phyloP scores from a whole-genome alignment of 495 filamentous ascomycete genomes.

The Penicillium bialowiezense region DNA sequence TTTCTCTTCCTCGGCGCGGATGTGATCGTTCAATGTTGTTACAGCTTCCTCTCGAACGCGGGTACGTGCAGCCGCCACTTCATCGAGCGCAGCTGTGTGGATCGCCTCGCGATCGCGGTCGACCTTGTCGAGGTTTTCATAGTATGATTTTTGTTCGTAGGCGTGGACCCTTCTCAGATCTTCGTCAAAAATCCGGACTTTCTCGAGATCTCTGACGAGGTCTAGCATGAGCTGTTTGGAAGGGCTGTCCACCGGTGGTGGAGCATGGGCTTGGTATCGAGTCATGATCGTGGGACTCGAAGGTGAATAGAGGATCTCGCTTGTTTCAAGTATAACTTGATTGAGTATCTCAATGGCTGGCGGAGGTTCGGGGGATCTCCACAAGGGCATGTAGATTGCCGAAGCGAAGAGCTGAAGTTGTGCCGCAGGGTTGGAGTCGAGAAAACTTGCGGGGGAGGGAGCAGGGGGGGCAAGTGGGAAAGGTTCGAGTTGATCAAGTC shows the following conservation, averaged over 20 bases:
- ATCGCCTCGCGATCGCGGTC: slow-evolving; percentile 41
- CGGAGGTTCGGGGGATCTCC: too few species aligned
- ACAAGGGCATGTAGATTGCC: too few species aligned
- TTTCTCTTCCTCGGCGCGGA: slow-evolving; percentile 37
- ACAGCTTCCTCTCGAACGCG: slow-evolving; percentile 61
- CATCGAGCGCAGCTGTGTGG: slow-evolving; percentile 60
- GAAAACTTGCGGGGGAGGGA: too few species aligned
- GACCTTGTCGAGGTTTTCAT: slow-evolving; percentile 44
- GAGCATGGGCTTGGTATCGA: slow-evolving; percentile 19
- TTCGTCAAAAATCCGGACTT: slow-evolving; percentile 33
- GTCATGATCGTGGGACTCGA: slow-evolving; percentile 24
- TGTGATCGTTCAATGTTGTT: slow-evolving; percentile 30
- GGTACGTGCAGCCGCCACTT: slow-evolving; percentile 60
- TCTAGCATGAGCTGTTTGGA: slow-evolving; percentile 51
- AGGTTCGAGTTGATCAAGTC: too few species aligned
- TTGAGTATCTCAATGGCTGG: background rate
- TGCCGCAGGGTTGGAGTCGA: too few species aligned
- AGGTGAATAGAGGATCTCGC: background rate
- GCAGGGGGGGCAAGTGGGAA: too few species aligned
- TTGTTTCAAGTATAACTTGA: background rate
- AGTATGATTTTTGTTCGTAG: slow-evolving; percentile 43
- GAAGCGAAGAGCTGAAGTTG: too few species aligned
- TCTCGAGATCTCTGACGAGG: slow-evolving; percentile 39
- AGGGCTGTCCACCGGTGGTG: slow-evolving; percentile 30
- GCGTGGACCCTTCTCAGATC: slow-evolving; percentile 43